These are phyloP conservation scores for Hortiboletus flavorubellus DNA, from an alignment of 768 basidiomycete species.

Conservation along the genomic window DNA sequence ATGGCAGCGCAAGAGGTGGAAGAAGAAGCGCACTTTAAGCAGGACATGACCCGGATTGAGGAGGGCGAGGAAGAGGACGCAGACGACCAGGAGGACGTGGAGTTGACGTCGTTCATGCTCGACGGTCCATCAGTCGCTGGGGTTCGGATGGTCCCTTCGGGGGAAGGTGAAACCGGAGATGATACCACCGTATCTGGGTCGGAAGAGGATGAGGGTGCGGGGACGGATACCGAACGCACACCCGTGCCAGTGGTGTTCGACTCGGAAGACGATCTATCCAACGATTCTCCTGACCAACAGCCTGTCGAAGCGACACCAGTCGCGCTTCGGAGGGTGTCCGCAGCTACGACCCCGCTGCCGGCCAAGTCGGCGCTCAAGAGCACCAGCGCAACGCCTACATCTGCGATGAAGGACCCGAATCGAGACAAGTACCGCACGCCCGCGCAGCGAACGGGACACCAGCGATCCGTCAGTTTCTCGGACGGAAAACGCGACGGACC, in stretches of 20 bases:
- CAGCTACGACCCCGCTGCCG: slow-evolving; percentile 28
- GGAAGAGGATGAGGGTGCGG: slow-evolving; percentile 22
- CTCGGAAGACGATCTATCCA: slow-evolving; percentile 40
- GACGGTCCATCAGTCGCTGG: slow-evolving; percentile 56
- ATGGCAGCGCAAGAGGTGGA: slow-evolving; percentile 9
- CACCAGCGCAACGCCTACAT: slow-evolving; percentile 49
- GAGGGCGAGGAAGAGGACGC: slow-evolving; percentile 42
- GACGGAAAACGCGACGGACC: slow-evolving; percentile 90
- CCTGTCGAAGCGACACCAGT: slow-evolving; percentile 20
- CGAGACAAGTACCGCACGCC: slow-evolving; percentile 54
- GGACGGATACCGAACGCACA: slow-evolving; percentile 2
- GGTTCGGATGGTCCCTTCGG: slow-evolving; percentile 47
- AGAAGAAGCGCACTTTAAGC: slow-evolving; percentile 15
- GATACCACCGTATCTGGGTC: slow-evolving; percentile 42
- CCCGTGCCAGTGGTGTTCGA: slow-evolving; percentile 13
- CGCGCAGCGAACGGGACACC: slow-evolving; percentile 45
- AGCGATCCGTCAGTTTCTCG: slow-evolving; percentile 94
- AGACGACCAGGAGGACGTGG: slow-evolving; percentile 65
- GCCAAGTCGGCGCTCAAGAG: slow-evolving; percentile 43
- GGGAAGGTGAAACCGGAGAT: slow-evolving; percentile 31
- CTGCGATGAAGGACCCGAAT: slow-evolving; percentile 54
- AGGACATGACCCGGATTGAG: slow-evolving; percentile 40
- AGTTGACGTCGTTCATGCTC: slow-evolving; percentile 69
- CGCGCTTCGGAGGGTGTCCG: slow-evolving; percentile 9
- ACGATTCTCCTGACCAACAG: slow-evolving; percentile 11